Percentiles rank a stretch among this genome's conserved stretches.
Conservation (phyloP, 2,329 filamentous ascomycete species). For the Pseudogymnoascus sp. region DNA sequence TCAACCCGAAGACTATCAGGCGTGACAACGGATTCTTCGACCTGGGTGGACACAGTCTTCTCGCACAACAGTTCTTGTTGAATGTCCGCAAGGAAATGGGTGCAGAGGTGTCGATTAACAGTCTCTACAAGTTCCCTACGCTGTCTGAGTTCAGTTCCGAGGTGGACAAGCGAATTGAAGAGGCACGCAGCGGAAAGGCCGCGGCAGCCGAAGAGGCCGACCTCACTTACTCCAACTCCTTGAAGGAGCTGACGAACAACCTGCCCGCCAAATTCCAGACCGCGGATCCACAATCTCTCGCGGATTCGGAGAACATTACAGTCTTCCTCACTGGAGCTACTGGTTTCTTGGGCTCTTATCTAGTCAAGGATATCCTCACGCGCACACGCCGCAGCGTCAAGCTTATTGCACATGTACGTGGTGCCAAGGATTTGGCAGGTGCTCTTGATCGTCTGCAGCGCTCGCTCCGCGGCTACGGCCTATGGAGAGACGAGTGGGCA, state of each 20-base stretch:
- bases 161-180: constrained; percentile 37
- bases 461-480: constrained; percentile 67
- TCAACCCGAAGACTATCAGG: constrained; percentile 61
- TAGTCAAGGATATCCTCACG: constrained; percentile 67
- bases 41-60: constrained; percentile 70
- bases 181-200: constrained; percentile 30
- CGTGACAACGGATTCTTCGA: constrained; percentile 67
- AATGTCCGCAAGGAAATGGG: constrained; percentile 54
- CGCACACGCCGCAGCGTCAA: constrained; percentile 48
- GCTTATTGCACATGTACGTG: constrained; percentile 69
- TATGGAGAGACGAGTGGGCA: constrained; percentile 68
- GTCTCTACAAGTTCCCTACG: constrained; percentile 62
- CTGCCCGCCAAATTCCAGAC: constrained; percentile 34
- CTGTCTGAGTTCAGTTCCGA: constrained; percentile 44
- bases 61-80: constrained; percentile 75
- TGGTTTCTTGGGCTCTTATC: constrained; percentile 78
- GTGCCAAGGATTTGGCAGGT: constrained; percentile 50
- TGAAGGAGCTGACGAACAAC: constrained; percentile 38
- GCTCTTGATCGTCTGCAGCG: constrained; percentile 58
- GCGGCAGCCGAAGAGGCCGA: constrained; percentile 32
- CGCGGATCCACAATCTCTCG: constrained; percentile 25
- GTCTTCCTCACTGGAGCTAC: constrained; percentile 85
- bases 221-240: constrained; percentile 40
- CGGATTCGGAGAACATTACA: constrained; percentile 38
- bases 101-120: constrained; percentile 62